These are phyloP conservation scores for Excoecaria agallocha DNA, from an alignment of 345 rosid species.

Conservation along the genomic window DNA sequence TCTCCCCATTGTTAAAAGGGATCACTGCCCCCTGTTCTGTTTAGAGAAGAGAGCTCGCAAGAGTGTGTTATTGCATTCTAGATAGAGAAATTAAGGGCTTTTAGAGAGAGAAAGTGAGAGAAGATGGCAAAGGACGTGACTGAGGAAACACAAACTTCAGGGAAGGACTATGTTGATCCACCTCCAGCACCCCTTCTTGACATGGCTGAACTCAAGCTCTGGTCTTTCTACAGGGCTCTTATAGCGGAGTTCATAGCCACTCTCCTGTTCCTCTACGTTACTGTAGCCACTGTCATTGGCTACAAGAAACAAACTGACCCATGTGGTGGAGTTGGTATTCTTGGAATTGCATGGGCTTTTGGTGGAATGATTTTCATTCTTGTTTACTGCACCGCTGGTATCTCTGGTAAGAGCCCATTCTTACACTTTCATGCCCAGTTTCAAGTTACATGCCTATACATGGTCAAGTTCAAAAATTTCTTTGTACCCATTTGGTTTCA, in stretches of 20 bases:
- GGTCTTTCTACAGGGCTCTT: constrained; percentile 93
- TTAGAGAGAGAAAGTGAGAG: background rate
- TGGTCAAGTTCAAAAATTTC: background rate
- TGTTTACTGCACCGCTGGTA: constrained; percentile 80
- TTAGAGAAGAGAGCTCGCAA: background rate
- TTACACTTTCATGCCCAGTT: background rate
- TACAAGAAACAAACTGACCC: constrained; percentile 55
- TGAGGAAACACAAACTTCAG: constrained; percentile 57
- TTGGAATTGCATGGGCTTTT: constrained; percentile 91
- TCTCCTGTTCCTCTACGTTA: constrained; percentile 81
- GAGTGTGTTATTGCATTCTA: background rate
- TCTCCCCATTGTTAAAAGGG: constrained; percentile 21
- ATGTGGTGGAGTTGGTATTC: constrained; percentile 79
- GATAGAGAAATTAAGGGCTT: background rate
- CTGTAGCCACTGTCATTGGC: constrained; percentile 82
- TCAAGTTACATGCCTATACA: background rate
- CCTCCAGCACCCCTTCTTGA: constrained; percentile 86
- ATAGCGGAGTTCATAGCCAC: constrained; percentile 96
- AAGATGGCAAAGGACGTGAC: constrained; percentile 82
- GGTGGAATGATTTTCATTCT: constrained; percentile 83
- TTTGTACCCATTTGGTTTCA: background rate
- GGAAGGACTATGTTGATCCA: constrained; percentile 91
- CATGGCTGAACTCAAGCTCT: constrained; percentile 59
- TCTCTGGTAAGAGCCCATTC: constrained; percentile 49
- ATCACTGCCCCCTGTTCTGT: background rate